Percentiles rank a stretch among this genome's conserved stretches.
Conservation (phyloP, 2,329 filamentous ascomycete genomes). For the Exophiala lecanii-corni region DNA sequence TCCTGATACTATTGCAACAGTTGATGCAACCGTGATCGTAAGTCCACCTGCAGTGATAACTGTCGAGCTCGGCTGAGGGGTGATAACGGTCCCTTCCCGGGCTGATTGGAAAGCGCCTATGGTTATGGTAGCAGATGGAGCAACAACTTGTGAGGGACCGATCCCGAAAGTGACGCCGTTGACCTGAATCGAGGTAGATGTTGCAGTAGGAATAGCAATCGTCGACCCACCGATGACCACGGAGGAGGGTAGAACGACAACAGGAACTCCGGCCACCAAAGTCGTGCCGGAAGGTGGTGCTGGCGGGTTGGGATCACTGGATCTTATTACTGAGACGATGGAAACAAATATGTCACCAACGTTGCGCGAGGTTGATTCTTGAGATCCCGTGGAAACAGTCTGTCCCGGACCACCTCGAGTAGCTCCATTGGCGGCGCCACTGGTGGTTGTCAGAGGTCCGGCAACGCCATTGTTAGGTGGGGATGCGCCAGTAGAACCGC, state of each 20-base stretch:
- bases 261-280: slow-evolving; percentile 18
- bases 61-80: slow-evolving; percentile 10
- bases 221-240: slow-evolving; percentile 23
- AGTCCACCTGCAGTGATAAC: slow-evolving; percentile 15
- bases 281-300: slow-evolving; percentile 11
- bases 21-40: slow-evolving; percentile 25
- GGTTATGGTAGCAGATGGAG: slow-evolving; percentile 18
- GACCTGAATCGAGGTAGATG: slow-evolving; percentile 14
- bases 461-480: too few relatives aligned
- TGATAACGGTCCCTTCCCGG: neutral
- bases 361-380: neutral
- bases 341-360: slow-evolving; percentile 24
- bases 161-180: slow-evolving; percentile 22
- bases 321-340: slow-evolving; percentile 7
- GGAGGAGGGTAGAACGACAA: slow-evolving; percentile 20
- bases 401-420: neutral
- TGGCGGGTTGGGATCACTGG: neutral
- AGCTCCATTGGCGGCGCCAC: neutral
- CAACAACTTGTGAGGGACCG: slow-evolving; percentile 19
- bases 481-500: neutral
- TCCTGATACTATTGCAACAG: slow-evolving; percentile 26
- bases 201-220: slow-evolving; percentile 20
- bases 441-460: too few relatives aligned
- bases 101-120: slow-evolving; percentile 9
- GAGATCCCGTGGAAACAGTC: neutral